Evolutionary conservation across 495 filamentous ascomycete species (phyloP).

Genomic region (Copromyces sp.): DNA sequence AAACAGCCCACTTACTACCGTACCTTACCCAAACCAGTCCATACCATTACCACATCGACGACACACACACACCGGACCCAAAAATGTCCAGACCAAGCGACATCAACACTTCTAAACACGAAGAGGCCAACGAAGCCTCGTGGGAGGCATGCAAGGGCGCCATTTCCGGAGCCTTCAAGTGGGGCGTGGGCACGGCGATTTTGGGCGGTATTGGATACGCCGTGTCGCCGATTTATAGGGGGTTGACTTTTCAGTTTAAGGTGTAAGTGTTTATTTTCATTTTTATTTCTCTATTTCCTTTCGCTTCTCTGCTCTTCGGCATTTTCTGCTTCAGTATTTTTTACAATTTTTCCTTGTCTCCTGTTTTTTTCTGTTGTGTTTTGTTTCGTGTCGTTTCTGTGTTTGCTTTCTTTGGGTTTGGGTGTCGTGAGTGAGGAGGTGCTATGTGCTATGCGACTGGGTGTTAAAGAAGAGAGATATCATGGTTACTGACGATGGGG

Average conservation of each 20-base stretch:
- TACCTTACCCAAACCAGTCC: not conserved
- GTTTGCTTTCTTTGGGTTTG: not conserved
- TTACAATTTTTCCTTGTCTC: not conserved
- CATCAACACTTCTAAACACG: constrained; percentile 34
- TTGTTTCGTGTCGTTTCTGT: not conserved
- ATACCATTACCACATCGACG: not conserved
- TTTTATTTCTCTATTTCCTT: not conserved
- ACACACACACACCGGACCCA: not conserved
- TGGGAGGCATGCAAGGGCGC: constrained; percentile 55
- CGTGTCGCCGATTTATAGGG: constrained; percentile 65
- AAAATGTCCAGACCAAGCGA: constrained; percentile 21
- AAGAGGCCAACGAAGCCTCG: constrained; percentile 49
- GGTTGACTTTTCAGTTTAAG: constrained; percentile 83
- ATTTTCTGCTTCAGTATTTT: not conserved
- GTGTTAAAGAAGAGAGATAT: not conserved
- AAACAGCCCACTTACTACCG: not conserved
- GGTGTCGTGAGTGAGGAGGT: not conserved
- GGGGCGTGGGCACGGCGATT: constrained; percentile 48
- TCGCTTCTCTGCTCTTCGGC: not conserved
- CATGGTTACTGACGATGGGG: not conserved
- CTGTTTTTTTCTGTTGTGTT: not conserved
- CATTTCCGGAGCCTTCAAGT: constrained; percentile 51
- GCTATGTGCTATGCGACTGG: not conserved
- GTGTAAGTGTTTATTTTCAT: constrained; percentile 40
- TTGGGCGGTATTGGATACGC: constrained; percentile 47